These are phyloP conservation scores for Lodderomyces parapsilosis DNA, from an alignment of 1,139 yeast species.

Conservation along the genomic window DNA sequence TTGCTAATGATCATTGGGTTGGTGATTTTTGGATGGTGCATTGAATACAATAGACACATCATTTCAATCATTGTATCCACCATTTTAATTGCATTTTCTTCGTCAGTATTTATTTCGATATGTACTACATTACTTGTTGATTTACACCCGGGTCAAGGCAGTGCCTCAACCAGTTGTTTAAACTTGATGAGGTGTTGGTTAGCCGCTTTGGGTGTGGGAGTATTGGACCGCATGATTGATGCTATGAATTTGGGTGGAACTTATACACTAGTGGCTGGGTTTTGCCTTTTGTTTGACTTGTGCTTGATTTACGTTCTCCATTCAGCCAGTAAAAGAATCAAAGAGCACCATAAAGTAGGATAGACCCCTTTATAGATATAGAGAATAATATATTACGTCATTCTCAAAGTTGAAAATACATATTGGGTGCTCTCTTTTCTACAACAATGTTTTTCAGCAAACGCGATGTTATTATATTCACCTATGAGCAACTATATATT, in stretches of 20 bases:
- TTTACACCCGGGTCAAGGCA: slow-evolving; percentile 31
- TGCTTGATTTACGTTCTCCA: slow-evolving; percentile 19
- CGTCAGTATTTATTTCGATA: slow-evolving; percentile 27
- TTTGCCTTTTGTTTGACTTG: slow-evolving; percentile 22
- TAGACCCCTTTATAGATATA: not conserved
- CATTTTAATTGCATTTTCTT: slow-evolving; percentile 27
- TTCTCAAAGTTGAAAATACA: no score
- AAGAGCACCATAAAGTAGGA: slow-evolving; percentile 2
- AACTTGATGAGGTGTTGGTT: slow-evolving; percentile 36
- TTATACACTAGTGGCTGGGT: slow-evolving; percentile 34
- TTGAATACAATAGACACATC: slow-evolving; percentile 25
- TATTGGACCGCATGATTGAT: slow-evolving; percentile 27
- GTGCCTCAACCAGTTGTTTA: slow-evolving; percentile 37
- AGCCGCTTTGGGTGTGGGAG: slow-evolving; percentile 36
- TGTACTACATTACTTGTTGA: slow-evolving; percentile 40
- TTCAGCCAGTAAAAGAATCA: slow-evolving; percentile 5
- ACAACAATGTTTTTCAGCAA: no score
- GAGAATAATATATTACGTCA: no score
- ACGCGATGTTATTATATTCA: no score
- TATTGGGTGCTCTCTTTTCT: no score
- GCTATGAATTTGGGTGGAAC: slow-evolving; percentile 36
- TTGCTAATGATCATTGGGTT: slow-evolving; percentile 25
- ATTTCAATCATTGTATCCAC: slow-evolving; percentile 33
- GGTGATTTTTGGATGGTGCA: slow-evolving; percentile 42
- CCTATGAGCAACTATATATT: not conserved